Base-by-base conservation (phyloP, 2,329 filamentous ascomycete genomes). In the Colletotrichum sp. region DNA sequence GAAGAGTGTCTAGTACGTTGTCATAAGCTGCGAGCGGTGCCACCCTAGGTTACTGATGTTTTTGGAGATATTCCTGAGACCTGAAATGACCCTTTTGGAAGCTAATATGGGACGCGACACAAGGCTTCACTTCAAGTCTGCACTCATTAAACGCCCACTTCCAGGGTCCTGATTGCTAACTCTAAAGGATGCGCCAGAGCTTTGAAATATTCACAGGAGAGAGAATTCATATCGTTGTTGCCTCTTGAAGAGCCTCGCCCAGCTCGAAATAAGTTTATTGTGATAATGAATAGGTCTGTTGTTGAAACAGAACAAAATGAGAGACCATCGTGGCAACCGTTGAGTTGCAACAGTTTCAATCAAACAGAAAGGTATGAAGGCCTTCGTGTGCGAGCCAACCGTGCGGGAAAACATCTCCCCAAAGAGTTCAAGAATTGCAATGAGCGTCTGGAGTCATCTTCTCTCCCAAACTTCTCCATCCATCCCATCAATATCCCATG, bases 1-100 rank as follows among this genome's bases (percentile, higher is more conserved):
- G 16, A 39, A 43, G n/a, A n/a, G 10, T 0, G n/a, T 48, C 12
- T 2, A 0, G 18, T 18, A 12, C n/a, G 18, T n/a, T n/a, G 4
- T 12, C 2, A 1, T 7, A 7, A 48, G 3, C 22, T 18, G 0
- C 18, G 39, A 48, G 9, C 9, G 18, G 18, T 10, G 18, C 18
- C 18, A 4, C 18, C 39, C 9, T 1, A 12, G 22, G 3, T 48
- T n/a, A 48, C 18, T 48, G 18, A 48, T 48, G 18, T 1, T 5
- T n/a, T 48, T 48, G 39, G 9, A 48, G 1, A n/a, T n/a, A 48
- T n/a, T 22, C 12, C 43, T 8, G 43, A 13, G 43, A 52, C n/a
- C n/a, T 52, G 43, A 10, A 0, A n/a, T n/a, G 3, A 8, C n/a
- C 22, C 43, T 52, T 22, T 10, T 13, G 43, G 43, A 52, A 22